Evolutionary conservation across 805 yeast genomes (phyloP), one percentile per base, ranked within the genome.

Genomic region (Teunomyces gatunensis): DNA sequence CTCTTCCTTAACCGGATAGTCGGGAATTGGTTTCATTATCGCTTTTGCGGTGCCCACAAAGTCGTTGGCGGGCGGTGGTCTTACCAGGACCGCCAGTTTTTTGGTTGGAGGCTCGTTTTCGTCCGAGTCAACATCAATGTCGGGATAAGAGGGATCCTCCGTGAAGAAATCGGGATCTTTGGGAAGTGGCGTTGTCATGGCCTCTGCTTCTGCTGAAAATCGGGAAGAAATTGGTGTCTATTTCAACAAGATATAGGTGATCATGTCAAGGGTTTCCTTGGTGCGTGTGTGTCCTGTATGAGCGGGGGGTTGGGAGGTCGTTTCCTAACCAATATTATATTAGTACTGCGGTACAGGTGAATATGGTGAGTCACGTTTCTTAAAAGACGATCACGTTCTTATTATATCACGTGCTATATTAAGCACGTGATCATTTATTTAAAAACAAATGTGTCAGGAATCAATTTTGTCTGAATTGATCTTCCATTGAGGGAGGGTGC

Each of bases 11-110:
- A 67, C 59, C 4, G 78, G 77, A 47, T 71, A 73, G 49, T 72
- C 76, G 0, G 66, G 66, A 3, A 70, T 25, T 2, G 69, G 69
- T 48, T 71, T 71, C 72, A 71, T 64, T 47, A 70, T 56, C 27
- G 61, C 55, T 18, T 53, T 48, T 6, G 70, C 64, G 27, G 66
- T 48, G 11, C 52, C 61, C 10, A 58, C 53, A 48, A 57, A 66
- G 33, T 71, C 69, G 46, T 61, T 56, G 9, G 77, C 75, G 5
- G 54, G 47, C 3, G 68, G 68, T 4, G 45, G 41, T 20, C 35
- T 15, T n/a, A 36, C 29, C 40, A 36, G 28, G 10, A 36, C 40
- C 11, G 40, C 23, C 40, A 36, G 40, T 23, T 36, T 36, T 12
- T 34, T 50, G 30, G 42, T 32, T 11, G 39, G 40, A 21, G 40